Base-by-base conservation (phyloP, 371 early-diverging fungal genomes). In the Batrachochytrium dendrobatidis region DNA sequence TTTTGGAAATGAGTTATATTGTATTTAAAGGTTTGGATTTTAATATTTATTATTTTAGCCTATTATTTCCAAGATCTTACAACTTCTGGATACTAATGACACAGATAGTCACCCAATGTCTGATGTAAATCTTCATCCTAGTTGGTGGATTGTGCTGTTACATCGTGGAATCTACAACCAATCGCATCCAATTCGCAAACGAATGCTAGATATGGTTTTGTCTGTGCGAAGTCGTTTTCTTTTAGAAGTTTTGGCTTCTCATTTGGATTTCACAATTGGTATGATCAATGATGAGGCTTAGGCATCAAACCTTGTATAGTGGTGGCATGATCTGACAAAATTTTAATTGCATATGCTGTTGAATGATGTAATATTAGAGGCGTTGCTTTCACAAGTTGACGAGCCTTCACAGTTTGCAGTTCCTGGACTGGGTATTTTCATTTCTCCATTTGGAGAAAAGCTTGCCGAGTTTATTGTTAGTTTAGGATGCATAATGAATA, bases 91-190 rank as follows among this genome's bases (percentile, higher is more conserved):
- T 3, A 31, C 51, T 20, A 3, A 30, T 15, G 31, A 29, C 28
- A 28, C n/a, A n/a, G n/a, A n/a, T n/a, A n/a, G n/a, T n/a, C n/a
- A 24, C 17, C 48, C 12, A 46, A 31, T 34, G 3, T 2, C 55
- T 20, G 24, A 17, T 30, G 28, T 34, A 34, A 22, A 20, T 1
- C 25, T 68, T 6, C 57, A 69, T 34, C 30, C 8, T 3, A 53
- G 51, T 2, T 69, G 70, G 70, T 63, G 63, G 64, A 24, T 43
- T 8, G 53, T 57, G 5, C 55, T 69, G 7, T 22, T 69, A n/a
- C 18, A 60, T 2, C 48, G 65, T 10, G 67, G 68, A 1, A n/a
- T 65, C 7, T 24, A 30, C 15, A 66, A 68, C 63, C 22, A 51
- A 31, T 20, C 63, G 17, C 56, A 32, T 4, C 10, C 66, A 22